Conservation (phyloP, 805 yeast genomes). For the Lachancea thermotolerans region DNA sequence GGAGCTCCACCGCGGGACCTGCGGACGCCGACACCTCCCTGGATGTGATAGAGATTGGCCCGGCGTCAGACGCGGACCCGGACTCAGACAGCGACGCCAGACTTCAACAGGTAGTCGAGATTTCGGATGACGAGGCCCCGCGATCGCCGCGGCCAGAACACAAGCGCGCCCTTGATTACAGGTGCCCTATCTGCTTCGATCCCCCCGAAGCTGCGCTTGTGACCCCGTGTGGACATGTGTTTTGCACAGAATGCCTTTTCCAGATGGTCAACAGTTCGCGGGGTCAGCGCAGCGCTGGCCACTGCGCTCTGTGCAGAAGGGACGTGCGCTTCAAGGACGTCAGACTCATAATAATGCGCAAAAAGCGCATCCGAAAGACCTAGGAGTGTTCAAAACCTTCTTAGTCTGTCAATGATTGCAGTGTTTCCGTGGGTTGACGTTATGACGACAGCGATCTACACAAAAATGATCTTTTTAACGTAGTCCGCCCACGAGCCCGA, state of each 20-base stretch:
- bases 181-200: slow-evolving; percentile 53
- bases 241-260: slow-evolving; percentile 48
- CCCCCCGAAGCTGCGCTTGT: slow-evolving; percentile 42
- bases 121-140: slow-evolving; percentile 25
- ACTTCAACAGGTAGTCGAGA: slow-evolving; percentile 35
- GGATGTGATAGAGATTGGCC: neutral
- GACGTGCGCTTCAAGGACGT: slow-evolving; percentile 30
- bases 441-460: slow-evolving; percentile 1
- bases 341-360: slow-evolving; percentile 30
- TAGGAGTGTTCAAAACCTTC: neutral
- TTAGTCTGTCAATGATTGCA: neutral
- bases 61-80: slow-evolving; percentile 1
- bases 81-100: slow-evolving; percentile 16
- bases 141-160: slow-evolving; percentile 12
- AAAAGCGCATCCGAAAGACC: slow-evolving; percentile 15
- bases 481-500: too few relatives aligned
- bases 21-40: neutral
- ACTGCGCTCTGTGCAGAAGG: slow-evolving; percentile 40
- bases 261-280: slow-evolving; percentile 43
- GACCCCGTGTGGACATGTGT: slow-evolving; percentile 53
- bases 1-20: too few relatives aligned
- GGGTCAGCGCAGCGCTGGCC: slow-evolving; percentile 31
- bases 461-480: neutral
- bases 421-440: neutral
- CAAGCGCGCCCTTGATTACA: slow-evolving; percentile 32